Evolutionary conservation across 2,329 filamentous ascomycete species (phyloP).

Genomic region (Aaosphaeria pasadenensis): DNA sequence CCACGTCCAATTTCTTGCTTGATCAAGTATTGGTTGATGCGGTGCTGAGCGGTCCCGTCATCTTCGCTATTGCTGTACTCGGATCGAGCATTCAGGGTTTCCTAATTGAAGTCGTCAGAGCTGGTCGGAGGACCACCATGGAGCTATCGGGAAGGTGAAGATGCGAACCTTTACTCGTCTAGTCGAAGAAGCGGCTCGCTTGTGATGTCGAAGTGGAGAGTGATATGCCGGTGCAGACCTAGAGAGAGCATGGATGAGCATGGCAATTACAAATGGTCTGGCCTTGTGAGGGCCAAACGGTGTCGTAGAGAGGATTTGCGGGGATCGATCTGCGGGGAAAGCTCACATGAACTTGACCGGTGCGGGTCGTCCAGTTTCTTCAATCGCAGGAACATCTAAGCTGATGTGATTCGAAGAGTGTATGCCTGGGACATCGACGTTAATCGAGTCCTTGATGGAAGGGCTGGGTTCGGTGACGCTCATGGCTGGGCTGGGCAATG

Average conservation of each 20-base stretch:
- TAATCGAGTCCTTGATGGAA: constrained; percentile 15
- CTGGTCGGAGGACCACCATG: not conserved
- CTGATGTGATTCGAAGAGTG: constrained; percentile 48
- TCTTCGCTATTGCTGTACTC: constrained; percentile 82
- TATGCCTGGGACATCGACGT: constrained; percentile 35
- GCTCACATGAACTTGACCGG: constrained; percentile 51
- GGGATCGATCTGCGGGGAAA: not conserved
- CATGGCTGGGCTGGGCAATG: no score
- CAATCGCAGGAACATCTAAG: constrained; percentile 44
- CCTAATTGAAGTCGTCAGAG: constrained; percentile 49
- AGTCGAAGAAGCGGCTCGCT: constrained; percentile 57
- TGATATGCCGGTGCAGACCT: constrained; percentile 59
- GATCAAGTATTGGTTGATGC: constrained; percentile 93
- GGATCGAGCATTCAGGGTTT: constrained; percentile 87
- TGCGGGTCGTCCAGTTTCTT: constrained; percentile 39
- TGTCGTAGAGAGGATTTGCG: not conserved
- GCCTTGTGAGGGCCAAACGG: no score
- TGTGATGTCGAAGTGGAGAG: constrained; percentile 64
- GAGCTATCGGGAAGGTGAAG: not conserved
- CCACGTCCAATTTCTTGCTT: constrained; percentile 94
- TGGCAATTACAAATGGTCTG: no score
- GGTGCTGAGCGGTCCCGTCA: constrained; percentile 76
- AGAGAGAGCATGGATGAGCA: constrained; percentile 1
- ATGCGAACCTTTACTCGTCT: constrained; percentile 59
- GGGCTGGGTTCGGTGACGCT: not conserved